Evolutionary conservation across 306 rosid species (phyloP), one percentile per base, ranked within the genome.

Genomic region (Gynostemma pentaphyllum): DNA sequence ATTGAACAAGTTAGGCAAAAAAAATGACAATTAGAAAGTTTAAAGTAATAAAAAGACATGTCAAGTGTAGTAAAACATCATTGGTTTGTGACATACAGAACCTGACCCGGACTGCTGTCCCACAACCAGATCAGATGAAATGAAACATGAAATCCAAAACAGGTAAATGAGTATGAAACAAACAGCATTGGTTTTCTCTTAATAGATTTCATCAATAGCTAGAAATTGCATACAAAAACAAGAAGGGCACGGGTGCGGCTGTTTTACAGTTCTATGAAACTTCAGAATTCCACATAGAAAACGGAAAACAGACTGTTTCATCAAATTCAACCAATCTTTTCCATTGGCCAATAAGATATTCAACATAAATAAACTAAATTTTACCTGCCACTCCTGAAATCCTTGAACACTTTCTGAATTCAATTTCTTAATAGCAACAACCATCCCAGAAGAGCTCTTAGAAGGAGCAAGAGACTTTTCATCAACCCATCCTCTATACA

Each of bases 401-500:
- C 96, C 98, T 66, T 92, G 98, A 47, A 77, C 3, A 48, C 92
- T 91, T 78, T 82, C 92, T 0, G 77, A 21, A 63, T 85, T 88
- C 71, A 88, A 62, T 78, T 83, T 85, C 79, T 91, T 85, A 12
- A 91, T 69, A 4, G 96, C 98, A 11, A 92, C 90, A 19, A 77
- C 26, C 74, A 80, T 74, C 46, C 87, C 98, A 62, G 71, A 57
- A 1, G 79, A 87, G 18, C 71, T 16, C 72, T 82, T 88, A 2
- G 83, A 66, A 6, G 95, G 96, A 8, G 81, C 45, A 0, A 92
- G 82, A 7, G 90, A 82, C 55, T 46, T 78, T 64, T 73, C 82
- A 72, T 91, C 85, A 28, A 91, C 70, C 95, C 96, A 88, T 45
- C 95, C 95, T 69, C 81, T 92, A 79, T 78, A 85, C 36, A 92